These are phyloP conservation scores for Trematosphaeria pertusa DNA, from an alignment of 2,329 filamentous ascomycete species.

Conservation along the genomic window DNA sequence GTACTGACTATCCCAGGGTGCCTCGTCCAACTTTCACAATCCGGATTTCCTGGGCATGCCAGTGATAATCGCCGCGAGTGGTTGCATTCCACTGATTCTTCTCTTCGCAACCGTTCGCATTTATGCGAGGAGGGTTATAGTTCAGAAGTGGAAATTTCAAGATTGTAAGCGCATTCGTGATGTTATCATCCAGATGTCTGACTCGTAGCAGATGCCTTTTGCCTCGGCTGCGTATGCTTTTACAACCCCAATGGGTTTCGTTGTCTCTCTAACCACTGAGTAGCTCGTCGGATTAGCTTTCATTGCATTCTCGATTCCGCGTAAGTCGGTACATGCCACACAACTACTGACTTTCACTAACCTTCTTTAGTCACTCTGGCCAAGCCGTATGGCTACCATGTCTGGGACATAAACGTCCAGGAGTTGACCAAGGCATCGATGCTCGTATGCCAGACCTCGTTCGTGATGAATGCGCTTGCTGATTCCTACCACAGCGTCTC, in stretches of 20 bases:
- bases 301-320: constrained; percentile 23
- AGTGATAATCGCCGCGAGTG: constrained; percentile 20
- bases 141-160: constrained; percentile 23
- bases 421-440: constrained; percentile 18
- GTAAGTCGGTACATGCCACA: constrained; percentile 9
- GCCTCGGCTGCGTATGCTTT: constrained; percentile 10
- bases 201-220: constrained; percentile 19
- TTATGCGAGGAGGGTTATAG: constrained; percentile 14
- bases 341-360: constrained; percentile 6
- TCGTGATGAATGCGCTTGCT: too few relatives aligned
- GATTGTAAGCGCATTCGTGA: constrained; percentile 20
- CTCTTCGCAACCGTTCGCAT: constrained; percentile 21
- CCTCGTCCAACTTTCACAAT: constrained; percentile 21
- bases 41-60: constrained; percentile 23
- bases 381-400: constrained; percentile 22
- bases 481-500: constrained; percentile 21
- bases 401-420: constrained; percentile 23
- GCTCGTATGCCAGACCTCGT: constrained; percentile 17
- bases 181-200: background rate
- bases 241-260: background rate
- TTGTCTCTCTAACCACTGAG: constrained; percentile 1
- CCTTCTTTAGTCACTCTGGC: constrained; percentile 12
- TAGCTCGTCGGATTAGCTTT: constrained; percentile 21
- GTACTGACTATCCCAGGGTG: constrained; percentile 15
- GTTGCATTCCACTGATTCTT: constrained; percentile 22